phyloP scores from a whole-genome alignment of 169 alveolate species.

The Cystoisospora suis region DNA sequence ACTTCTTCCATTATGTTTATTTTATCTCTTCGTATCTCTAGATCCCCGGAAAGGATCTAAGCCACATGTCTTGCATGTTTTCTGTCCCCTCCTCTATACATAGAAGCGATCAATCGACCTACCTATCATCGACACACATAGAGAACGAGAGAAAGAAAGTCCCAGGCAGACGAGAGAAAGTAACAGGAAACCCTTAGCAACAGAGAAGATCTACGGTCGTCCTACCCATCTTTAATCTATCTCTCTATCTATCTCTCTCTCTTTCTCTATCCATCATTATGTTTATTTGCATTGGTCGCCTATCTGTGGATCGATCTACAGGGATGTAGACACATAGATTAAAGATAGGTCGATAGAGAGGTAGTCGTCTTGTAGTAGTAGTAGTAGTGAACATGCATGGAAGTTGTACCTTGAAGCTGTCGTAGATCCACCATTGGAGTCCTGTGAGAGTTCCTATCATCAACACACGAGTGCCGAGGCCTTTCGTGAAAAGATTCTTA shows the following conservation, averaged over 20 bases:
- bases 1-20: too few species aligned
- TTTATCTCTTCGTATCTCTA: too few species aligned
- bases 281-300: not conserved
- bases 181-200: too few species aligned
- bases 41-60: too few species aligned
- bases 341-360: not conserved
- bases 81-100: too few species aligned
- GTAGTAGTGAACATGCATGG: conserved; percentile 46
- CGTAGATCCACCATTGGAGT: conserved; percentile 98
- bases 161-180: too few species aligned
- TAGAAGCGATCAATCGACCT: too few species aligned
- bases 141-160: not conserved
- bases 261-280: not conserved
- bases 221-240: not conserved
- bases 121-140: too few species aligned
- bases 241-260: too few species aligned
- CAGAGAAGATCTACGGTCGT: too few species aligned
- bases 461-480: conserved; percentile 93
- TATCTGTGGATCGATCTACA: not conserved
- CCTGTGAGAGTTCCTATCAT: conserved; percentile 99
- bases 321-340: not conserved
- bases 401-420: conserved; percentile 87
- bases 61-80: too few species aligned
- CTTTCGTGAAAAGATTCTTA: conserved; percentile 66
- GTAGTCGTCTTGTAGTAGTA: not conserved